These are phyloP conservation scores for Stemphylium vesicarium DNA, from an alignment of 2,329 filamentous ascomycete genomes.

Conservation along the genomic window DNA sequence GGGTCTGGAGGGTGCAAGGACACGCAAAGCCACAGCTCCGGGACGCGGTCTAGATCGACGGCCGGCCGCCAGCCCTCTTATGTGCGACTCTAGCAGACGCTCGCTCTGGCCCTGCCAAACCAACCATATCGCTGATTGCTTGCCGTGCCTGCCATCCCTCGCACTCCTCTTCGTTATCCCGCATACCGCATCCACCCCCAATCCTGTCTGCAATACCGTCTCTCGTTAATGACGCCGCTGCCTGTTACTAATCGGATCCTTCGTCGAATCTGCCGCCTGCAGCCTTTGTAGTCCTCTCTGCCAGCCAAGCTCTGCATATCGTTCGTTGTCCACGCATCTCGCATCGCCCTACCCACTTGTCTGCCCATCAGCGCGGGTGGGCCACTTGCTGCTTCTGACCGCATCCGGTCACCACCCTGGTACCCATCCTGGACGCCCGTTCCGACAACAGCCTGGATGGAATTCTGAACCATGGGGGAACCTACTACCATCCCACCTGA, in stretches of 20 bases:
- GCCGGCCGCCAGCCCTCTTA: slow-evolving; percentile 31
- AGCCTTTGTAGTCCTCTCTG: slow-evolving; percentile 21
- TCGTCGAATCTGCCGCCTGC: slow-evolving; percentile 27
- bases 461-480: slow-evolving; percentile 38
- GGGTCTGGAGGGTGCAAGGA: slow-evolving; percentile 15
- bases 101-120: slow-evolving; percentile 19
- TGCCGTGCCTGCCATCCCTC: slow-evolving; percentile 12
- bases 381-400: slow-evolving; percentile 9
- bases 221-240: no score
- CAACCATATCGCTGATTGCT: slow-evolving; percentile 36
- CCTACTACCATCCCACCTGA: slow-evolving; percentile 43
- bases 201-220: no score
- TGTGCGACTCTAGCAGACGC: slow-evolving; percentile 30
- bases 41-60: slow-evolving; percentile 43
- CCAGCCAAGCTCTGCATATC: slow-evolving; percentile 22
- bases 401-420: slow-evolving; percentile 18
- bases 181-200: not conserved
- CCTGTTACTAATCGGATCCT: slow-evolving; percentile 24
- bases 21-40: slow-evolving; percentile 35
- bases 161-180: not conserved
- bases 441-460: slow-evolving; percentile 29
- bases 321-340: slow-evolving; percentile 11
- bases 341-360: slow-evolving; percentile 13
- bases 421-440: slow-evolving; percentile 22
- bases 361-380: slow-evolving; percentile 9